Base-by-base conservation (phyloP, 441 rosid genomes). In the Gossypium schwendimanii region DNA sequence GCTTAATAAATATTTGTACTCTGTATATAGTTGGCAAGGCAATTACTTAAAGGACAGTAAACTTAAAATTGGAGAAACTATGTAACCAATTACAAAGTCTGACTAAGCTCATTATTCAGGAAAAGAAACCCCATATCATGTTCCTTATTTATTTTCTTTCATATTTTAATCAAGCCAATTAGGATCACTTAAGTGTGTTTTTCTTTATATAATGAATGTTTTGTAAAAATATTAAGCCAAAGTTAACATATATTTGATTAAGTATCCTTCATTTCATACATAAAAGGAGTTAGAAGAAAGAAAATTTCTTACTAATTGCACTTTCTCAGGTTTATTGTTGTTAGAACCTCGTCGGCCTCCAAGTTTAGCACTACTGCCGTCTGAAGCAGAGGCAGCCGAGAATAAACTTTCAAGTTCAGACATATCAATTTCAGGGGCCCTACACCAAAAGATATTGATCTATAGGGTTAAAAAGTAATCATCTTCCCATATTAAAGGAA, bases 381-480 rank as follows among this genome's bases (percentile, higher is more conserved):
- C 95, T 68, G 85, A 79, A 71, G 26, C 52, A 23, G 96, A 89
- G 81, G 81, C 91, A 28, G 97, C 93, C 63, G 98, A 91, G 86
- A 95, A 95, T 75, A 92, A 88, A 80, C 90, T 92, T 84, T 91
- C 98, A 70, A 92, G 98, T 82, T 95, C 99, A 58, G 90, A 86
- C 82, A 95, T 92, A 82, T 95, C 99, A 79, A 95, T 95, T 85
- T 95, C 98, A 76, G 99, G 99, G 81, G 99, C 88, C 89, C 99
- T 95, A 74, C 74, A 76, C 71, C 61, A 85, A 78, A 80, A 72
- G 39, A 80, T 39, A 28, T 28, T 50, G 45, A 50, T 68, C 39
- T 67, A 7, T 17, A 47, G 17, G 17, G 72, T 75, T 59, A 50
- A 4, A 49, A 65, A 28, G 24, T 24, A 12, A 41, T 33, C 60